A percentile compares a stretch with the other conserved stretches of the same genome.
phyloP scores from a whole-genome alignment of 106 monocot species.

The Ottelia alismoides region DNA sequence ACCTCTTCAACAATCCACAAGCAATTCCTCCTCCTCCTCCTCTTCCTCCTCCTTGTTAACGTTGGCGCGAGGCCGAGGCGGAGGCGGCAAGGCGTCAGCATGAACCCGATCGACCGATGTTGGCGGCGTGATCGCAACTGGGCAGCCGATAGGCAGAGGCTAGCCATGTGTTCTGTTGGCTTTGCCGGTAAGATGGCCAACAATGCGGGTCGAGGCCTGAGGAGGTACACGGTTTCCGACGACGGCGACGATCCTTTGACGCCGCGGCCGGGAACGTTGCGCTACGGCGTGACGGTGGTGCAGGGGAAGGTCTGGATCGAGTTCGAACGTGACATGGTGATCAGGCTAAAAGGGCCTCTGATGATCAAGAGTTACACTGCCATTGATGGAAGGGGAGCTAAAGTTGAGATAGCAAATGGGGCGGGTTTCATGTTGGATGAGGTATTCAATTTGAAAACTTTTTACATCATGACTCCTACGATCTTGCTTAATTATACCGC shows the following conservation, averaged over 20 bases:
- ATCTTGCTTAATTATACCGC: not conserved
- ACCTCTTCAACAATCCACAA: no score
- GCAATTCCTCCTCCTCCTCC: conserved; percentile 1
- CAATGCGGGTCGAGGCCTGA: conserved; percentile 32
- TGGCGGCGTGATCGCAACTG: conserved; percentile 36
- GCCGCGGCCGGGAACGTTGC: conserved; percentile 48
- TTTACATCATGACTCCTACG: not conserved
- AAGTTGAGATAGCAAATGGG: conserved; percentile 66
- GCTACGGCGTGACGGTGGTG: conserved; percentile 40
- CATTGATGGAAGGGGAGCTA: conserved; percentile 66
- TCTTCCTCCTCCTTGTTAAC: conserved; percentile 10
- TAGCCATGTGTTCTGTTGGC: conserved; percentile 57
- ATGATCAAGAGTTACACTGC: conserved; percentile 44
- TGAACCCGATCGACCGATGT: conserved; percentile 27
- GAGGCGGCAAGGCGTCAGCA: not conserved
- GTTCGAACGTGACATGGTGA: conserved; percentile 42
- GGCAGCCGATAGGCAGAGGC: conserved; percentile 35
- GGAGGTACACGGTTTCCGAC: conserved; percentile 52
- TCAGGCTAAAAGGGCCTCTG: conserved; percentile 43
- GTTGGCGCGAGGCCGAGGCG: not conserved
- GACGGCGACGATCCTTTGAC: conserved; percentile 39
- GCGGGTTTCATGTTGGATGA: conserved; percentile 32
- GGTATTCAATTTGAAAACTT: conserved; percentile 1
- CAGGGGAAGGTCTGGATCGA: conserved; percentile 67
- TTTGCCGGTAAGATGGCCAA: conserved; percentile 71